Conservation (phyloP, 768 basidiomycete genomes). For the Hericium coralloides region DNA sequence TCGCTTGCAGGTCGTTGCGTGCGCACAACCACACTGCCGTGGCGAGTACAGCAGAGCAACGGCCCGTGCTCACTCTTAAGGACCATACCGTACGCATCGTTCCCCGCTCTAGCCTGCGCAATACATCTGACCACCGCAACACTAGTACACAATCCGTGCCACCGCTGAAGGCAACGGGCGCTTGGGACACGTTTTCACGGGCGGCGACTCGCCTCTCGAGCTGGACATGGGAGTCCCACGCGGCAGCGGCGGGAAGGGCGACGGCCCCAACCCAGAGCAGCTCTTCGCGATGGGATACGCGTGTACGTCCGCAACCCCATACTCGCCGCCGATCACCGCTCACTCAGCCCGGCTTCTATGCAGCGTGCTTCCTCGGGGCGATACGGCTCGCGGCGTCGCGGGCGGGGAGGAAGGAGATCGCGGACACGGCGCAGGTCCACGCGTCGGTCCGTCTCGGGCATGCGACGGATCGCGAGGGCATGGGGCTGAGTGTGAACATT, state of each 20-base stretch:
- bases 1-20: not conserved
- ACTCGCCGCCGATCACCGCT: not conserved
- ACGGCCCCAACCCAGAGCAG: conserved; percentile 15
- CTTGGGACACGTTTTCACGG: conserved; percentile 6
- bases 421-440: conserved; percentile 52
- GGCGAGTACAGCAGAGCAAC: not conserved
- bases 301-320: conserved; percentile 11
- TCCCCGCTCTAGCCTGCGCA: not conserved
- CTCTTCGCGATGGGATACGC: conserved; percentile 24
- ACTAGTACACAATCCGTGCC: conserved; percentile 11
- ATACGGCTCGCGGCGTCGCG: conserved; percentile 49
- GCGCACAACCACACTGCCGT: conserved; percentile 3
- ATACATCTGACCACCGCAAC: not conserved
- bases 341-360: not conserved
- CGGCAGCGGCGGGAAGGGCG: conserved; percentile 5
- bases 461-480: conserved; percentile 49
- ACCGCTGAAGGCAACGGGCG: conserved; percentile 9
- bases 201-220: conserved; percentile 8
- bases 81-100: conserved; percentile 2
- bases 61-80: conserved; percentile 8
- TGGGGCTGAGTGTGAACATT: conserved; percentile 62
- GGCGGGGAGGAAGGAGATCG: conserved; percentile 47
- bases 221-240: conserved; percentile 6
- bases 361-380: conserved; percentile 69
- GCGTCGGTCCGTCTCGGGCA: conserved; percentile 55